Conservation (phyloP, 108 stramenopile genomes). For the Cyclotella distinguenda region DNA sequence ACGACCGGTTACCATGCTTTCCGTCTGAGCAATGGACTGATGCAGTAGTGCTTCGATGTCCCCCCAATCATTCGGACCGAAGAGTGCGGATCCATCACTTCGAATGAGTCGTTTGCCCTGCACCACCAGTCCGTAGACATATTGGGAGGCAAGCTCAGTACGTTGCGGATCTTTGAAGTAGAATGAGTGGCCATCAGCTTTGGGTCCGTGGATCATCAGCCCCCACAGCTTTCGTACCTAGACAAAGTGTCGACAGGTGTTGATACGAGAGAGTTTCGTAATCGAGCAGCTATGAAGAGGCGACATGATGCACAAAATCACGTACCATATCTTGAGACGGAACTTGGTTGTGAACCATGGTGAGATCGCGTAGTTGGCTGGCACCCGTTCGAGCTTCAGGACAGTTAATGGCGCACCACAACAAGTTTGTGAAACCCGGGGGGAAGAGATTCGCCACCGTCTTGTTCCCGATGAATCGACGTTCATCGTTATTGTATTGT, state of each 20-base stretch:
- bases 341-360: constrained; percentile 25
- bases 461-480: constrained; percentile 15
- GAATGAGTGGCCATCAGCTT: constrained; percentile 37
- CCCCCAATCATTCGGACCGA: constrained; percentile 43
- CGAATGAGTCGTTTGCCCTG: constrained; percentile 28
- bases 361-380: constrained; percentile 31
- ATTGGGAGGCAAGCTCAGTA: constrained; percentile 41
- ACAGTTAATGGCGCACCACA: constrained; percentile 51
- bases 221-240: constrained; percentile 38
- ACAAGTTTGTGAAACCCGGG: constrained; percentile 36
- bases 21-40: constrained; percentile 38
- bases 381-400: constrained; percentile 37
- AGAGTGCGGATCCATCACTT: constrained; percentile 26
- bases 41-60: constrained; percentile 34
- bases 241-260: constrained; percentile 16
- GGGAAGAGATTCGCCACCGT: constrained; percentile 29
- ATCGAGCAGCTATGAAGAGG: background rate
- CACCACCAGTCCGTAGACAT: constrained; percentile 26
- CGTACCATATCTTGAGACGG: constrained; percentile 6
- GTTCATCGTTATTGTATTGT: too few species aligned
- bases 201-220: constrained; percentile 42
- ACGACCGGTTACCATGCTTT: constrained; percentile 29
- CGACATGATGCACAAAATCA: constrained; percentile 14
- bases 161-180: constrained; percentile 47
- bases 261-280: constrained; percentile 1